These are phyloP conservation scores for Schizochytrium sp. DNA, from an alignment of 108 stramenopile genomes.

Conservation along the genomic window DNA sequence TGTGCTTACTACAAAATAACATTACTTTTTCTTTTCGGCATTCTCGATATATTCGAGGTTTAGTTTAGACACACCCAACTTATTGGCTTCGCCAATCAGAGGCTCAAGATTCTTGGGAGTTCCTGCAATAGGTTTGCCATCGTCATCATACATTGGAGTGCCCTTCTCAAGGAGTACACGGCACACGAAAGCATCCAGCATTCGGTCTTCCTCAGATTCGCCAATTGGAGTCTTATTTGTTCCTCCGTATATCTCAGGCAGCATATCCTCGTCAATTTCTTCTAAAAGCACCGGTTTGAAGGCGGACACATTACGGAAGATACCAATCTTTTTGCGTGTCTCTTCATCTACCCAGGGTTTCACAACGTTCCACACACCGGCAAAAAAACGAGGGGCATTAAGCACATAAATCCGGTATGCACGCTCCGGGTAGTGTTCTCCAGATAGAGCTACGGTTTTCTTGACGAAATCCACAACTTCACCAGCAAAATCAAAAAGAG, in stretches of 20 bases:
- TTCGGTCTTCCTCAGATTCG: constrained; percentile 3
- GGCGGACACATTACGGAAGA: constrained; percentile 27
- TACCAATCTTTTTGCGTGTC: constrained; percentile 60
- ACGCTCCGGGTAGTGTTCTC: constrained; percentile 83
- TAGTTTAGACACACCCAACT: constrained; percentile 36
- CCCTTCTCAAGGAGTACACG: constrained; percentile 9
- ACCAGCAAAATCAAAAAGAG: constrained; percentile 83
- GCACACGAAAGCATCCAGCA: constrained; percentile 18
- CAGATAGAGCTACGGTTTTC: constrained; percentile 74
- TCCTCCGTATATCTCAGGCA: constrained; percentile 48
- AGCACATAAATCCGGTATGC: constrained; percentile 77
- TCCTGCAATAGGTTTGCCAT: not conserved
- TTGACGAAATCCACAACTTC: constrained; percentile 82
- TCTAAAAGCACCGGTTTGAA: constrained; percentile 21
- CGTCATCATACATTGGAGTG: constrained; percentile 10
- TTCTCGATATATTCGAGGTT: constrained; percentile 39
- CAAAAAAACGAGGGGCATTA: constrained; percentile 73
- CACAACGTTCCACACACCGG: constrained; percentile 43
- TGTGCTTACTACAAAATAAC: not conserved
- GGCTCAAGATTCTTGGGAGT: not conserved
- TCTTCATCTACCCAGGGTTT: constrained; percentile 50
- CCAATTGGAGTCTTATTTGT: not conserved
- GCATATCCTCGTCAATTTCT: constrained; percentile 53
- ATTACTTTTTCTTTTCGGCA: not conserved
- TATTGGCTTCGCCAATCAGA: not conserved